phyloP scores from a whole-genome alignment of 257 asterid genomes.

The Plantago elongata region DNA sequence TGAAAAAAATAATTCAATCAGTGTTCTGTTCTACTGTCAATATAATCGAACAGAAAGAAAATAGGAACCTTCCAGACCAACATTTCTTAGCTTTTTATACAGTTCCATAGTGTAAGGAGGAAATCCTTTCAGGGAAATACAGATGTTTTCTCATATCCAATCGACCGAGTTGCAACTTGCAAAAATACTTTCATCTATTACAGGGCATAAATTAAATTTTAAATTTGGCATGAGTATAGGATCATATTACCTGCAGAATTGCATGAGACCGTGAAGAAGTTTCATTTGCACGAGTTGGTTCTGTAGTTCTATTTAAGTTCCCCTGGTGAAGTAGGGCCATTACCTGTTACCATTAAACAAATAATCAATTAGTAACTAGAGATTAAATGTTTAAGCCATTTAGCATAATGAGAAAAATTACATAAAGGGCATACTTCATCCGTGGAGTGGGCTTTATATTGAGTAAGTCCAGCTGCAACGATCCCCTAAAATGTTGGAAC shows the following conservation, averaged over 20 bases:
- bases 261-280: constrained; percentile 73
- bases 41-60: background rate
- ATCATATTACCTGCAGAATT: constrained; percentile 46
- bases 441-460: constrained; percentile 53
- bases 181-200: background rate
- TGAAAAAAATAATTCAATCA: background rate
- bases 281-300: constrained; percentile 63
- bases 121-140: too few relatives aligned
- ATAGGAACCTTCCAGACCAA: background rate
- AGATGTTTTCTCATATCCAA: too few relatives aligned
- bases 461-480: constrained; percentile 60
- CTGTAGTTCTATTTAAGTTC: constrained; percentile 54
- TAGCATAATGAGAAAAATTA: constrained; percentile 1
- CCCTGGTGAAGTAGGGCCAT: constrained; percentile 69
- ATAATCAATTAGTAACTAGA: background rate
- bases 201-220: background rate
- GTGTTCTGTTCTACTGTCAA: background rate
- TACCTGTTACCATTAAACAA: constrained; percentile 30
- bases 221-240: background rate
- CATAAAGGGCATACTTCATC: constrained; percentile 40
- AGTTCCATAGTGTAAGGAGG: too few relatives aligned
- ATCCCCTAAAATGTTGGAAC: constrained; percentile 45
- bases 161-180: too few relatives aligned
- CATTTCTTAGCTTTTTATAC: background rate
- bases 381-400: background rate